phyloP scores from a whole-genome alignment of 495 filamentous ascomycete species.

The Aspergillus asperescens region DNA sequence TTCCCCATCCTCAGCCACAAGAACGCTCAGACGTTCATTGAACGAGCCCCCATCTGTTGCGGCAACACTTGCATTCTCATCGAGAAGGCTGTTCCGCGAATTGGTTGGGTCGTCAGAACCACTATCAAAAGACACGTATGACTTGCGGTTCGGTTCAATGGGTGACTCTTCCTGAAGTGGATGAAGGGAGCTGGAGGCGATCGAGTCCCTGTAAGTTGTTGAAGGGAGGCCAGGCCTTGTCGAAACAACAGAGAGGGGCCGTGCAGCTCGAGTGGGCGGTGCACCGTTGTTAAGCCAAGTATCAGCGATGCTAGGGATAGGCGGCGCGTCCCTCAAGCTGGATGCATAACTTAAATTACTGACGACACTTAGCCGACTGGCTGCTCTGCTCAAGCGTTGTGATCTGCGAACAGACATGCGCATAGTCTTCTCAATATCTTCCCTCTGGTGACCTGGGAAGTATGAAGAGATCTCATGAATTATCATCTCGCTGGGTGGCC shows the following conservation, averaged over 20 bases:
- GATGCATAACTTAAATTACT: constrained; percentile 92
- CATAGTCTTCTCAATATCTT: constrained; percentile 90
- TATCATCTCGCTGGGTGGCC: constrained; percentile 95
- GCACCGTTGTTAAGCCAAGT: constrained; percentile 66
- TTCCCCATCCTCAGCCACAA: constrained; percentile 73
- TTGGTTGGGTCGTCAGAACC: constrained; percentile 73
- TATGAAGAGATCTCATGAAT: constrained; percentile 92
- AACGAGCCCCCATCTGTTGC: constrained; percentile 61
- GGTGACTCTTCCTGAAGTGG: constrained; percentile 88
- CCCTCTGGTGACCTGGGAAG: constrained; percentile 89
- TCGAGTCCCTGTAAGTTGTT: constrained; percentile 70
- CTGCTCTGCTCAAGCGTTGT: constrained; percentile 80
- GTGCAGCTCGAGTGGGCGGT: constrained; percentile 39
- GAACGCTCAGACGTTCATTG: constrained; percentile 58
- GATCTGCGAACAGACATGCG: constrained; percentile 87
- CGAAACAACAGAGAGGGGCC: constrained; percentile 57
- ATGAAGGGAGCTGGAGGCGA: constrained; percentile 82
- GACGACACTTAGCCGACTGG: constrained; percentile 85
- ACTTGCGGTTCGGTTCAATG: constrained; percentile 84
- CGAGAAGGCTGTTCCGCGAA: constrained; percentile 68
- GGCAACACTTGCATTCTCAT: constrained; percentile 69
- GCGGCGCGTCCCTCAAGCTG: constrained; percentile 77
- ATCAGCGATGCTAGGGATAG: constrained; percentile 94
- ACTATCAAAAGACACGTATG: constrained; percentile 93
- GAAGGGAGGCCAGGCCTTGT: constrained; percentile 52